A percentile compares a stretch with the other conserved stretches of the same genome.
Conservation (phyloP, 306 rosid genomes). For the Vachellia collinsii region DNA sequence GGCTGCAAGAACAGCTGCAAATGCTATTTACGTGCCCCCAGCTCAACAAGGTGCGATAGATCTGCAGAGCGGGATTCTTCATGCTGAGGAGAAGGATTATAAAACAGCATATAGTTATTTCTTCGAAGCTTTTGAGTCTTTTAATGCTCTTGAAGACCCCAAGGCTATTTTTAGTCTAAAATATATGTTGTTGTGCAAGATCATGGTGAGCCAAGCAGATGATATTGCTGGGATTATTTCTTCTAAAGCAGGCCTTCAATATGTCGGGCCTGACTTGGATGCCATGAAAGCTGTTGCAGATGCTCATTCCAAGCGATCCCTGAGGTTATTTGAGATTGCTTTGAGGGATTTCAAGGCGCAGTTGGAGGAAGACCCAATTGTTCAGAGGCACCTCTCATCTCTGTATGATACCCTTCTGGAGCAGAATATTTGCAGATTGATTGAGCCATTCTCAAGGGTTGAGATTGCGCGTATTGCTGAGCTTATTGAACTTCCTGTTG, state of each 20-base stretch:
- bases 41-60: slow-evolving; percentile 96
- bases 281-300: slow-evolving; percentile 98
- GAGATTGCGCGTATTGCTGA: slow-evolving; percentile 90
- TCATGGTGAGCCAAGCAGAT: slow-evolving; percentile 94
- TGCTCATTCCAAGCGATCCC: slow-evolving; percentile 89
- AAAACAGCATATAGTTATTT: slow-evolving; percentile 91
- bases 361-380: slow-evolving; percentile 94
- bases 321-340: slow-evolving; percentile 83
- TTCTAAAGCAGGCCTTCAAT: slow-evolving; percentile 87
- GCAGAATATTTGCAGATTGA: slow-evolving; percentile 94
- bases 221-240: slow-evolving; percentile 86
- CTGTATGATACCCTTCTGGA: slow-evolving; percentile 86
- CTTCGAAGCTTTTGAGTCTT: slow-evolving; percentile 95
- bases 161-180: slow-evolving; percentile 93
- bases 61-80: slow-evolving; percentile 95
- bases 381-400: slow-evolving; percentile 88
- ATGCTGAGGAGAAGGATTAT: slow-evolving; percentile 93
- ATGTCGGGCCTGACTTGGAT: slow-evolving; percentile 87
- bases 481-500: slow-evolving; percentile 81
- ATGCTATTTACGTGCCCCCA: slow-evolving; percentile 95
- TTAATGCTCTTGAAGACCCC: slow-evolving; percentile 89
- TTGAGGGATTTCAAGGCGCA: slow-evolving; percentile 78
- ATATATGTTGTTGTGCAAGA: slow-evolving; percentile 88
- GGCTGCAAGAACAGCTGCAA: slow-evolving; percentile 96
- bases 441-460: slow-evolving; percentile 93